A percentile compares a stretch with the other conserved stretches of the same genome.
Evolutionary conservation across 345 rosid species (phyloP).

Genomic region (Cochlearia excelsa): DNA sequence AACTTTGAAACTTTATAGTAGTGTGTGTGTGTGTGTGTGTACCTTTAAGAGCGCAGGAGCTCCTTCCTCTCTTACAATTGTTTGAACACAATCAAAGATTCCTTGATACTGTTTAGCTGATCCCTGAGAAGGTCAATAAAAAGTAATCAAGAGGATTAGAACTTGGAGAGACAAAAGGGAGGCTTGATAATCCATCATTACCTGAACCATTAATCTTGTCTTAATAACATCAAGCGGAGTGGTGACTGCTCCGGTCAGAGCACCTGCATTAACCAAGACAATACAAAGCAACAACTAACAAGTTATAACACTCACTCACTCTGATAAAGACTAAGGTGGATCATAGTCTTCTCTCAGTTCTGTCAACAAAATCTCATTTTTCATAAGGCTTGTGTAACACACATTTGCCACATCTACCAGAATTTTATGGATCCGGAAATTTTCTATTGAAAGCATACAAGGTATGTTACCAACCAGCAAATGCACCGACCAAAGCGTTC

Average conservation of each 20-base stretch:
- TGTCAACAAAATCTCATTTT: not conserved
- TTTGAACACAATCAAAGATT: constrained; percentile 78
- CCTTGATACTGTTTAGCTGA: constrained; percentile 80
- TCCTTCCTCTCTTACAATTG: constrained; percentile 83
- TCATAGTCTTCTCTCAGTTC: not conserved
- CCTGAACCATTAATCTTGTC: constrained; percentile 98
- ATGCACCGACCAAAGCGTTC: constrained; percentile 86
- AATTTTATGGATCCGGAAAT: not conserved
- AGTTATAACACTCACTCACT: not conserved
- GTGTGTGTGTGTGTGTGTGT: not conserved
- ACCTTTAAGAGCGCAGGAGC: constrained; percentile 88
- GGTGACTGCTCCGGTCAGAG: constrained; percentile 92
- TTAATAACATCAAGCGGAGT: constrained; percentile 97
- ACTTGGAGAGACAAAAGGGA: not conserved
- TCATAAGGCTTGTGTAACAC: no score
- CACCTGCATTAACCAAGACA: constrained; percentile 48
- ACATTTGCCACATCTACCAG: not conserved
- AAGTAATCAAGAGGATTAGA: not conserved
- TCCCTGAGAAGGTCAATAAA: constrained; percentile 46
- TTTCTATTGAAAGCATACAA: constrained; percentile 18
- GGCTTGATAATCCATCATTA: constrained; percentile 31
- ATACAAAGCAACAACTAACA: constrained; percentile 5
- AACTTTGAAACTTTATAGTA: no score
- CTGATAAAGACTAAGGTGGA: not conserved
- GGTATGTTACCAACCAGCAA: constrained; percentile 59